A percentile compares a stretch with the other conserved stretches of the same genome.
These are phyloP conservation scores for Selaginella moellendorffii DNA, from an alignment of 75 land plant species.

Conservation along the genomic window DNA sequence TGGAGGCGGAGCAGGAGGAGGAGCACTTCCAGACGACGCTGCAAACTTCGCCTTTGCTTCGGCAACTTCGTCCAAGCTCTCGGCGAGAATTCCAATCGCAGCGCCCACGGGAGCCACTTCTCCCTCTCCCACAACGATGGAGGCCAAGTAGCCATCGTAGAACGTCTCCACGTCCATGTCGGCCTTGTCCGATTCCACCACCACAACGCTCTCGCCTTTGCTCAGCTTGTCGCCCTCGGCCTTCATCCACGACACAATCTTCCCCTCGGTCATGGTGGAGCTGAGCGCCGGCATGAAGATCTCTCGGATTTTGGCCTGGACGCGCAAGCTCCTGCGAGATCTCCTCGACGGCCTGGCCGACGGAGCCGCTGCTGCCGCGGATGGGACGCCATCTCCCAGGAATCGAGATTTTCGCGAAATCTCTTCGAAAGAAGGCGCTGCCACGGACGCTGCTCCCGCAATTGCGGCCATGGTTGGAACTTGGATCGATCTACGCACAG, in stretches of 20 bases:
- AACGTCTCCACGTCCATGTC: slow-evolving; percentile 94
- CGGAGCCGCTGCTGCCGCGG: too few species aligned
- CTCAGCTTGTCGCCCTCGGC: slow-evolving; percentile 65
- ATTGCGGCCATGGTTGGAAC: too few species aligned
- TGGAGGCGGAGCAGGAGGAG: slow-evolving; percentile 20
- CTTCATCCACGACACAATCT: slow-evolving; percentile 68
- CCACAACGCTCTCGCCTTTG: slow-evolving; percentile 79
- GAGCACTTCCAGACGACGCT: slow-evolving; percentile 9
- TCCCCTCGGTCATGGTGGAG: slow-evolving; percentile 92
- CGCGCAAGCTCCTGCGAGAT: background rate
- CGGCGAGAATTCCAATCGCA: slow-evolving; percentile 68
- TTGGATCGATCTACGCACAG: too few species aligned
- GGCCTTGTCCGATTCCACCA: slow-evolving; percentile 90
- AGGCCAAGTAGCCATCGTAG: slow-evolving; percentile 67
- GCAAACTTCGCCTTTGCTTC: slow-evolving; percentile 26
- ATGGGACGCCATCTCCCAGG: too few species aligned
- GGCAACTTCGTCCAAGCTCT: slow-evolving; percentile 48
- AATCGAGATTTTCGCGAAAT: too few species aligned
- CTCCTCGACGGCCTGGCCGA: too few species aligned
- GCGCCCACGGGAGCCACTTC: slow-evolving; percentile 65
- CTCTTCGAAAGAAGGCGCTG: too few species aligned
- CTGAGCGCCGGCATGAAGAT: slow-evolving; percentile 89
- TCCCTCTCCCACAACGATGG: slow-evolving; percentile 63
- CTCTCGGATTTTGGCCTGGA: slow-evolving; percentile 57
- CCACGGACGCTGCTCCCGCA: too few species aligned